Conservation (phyloP, 2,329 filamentous ascomycete species). For the Stagonosporopsis cucurbitacearum region DNA sequence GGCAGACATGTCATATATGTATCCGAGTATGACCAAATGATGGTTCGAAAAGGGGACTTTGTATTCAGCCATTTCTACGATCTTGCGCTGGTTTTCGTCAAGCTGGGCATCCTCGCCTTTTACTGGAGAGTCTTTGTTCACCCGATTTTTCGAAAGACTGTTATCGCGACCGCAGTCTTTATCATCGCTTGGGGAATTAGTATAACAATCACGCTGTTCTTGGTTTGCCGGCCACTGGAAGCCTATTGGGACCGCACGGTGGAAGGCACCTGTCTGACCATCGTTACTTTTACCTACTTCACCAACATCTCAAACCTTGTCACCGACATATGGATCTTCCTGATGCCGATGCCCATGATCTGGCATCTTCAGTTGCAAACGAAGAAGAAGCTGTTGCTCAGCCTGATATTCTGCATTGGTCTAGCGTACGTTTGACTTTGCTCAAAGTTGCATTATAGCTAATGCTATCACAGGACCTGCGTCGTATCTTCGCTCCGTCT, state of each 20-base stretch:
- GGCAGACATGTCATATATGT: slow-evolving; percentile 42
- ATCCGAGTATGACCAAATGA: slow-evolving; percentile 33
- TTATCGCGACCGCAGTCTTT: slow-evolving; percentile 39
- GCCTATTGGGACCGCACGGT: slow-evolving; percentile 42
- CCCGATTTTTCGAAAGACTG: slow-evolving; percentile 36
- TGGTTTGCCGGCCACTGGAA: slow-evolving; percentile 39
- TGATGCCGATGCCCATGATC: slow-evolving; percentile 45
- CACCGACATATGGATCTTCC: slow-evolving; percentile 44
- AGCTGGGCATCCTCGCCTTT: slow-evolving; percentile 44
- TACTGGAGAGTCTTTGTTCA: slow-evolving; percentile 44
- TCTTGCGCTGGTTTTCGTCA: slow-evolving; percentile 39
- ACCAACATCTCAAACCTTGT: slow-evolving; percentile 45
- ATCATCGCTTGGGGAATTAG: slow-evolving; percentile 41
- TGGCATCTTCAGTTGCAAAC: slow-evolving; percentile 43
- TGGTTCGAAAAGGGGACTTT: slow-evolving; percentile 45
- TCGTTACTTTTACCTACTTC: slow-evolving; percentile 43
- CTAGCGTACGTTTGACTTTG: slow-evolving; percentile 35
- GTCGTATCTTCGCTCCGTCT: slow-evolving; percentile 41
- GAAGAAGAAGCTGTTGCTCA: slow-evolving; percentile 42
- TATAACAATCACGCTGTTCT: slow-evolving; percentile 39
- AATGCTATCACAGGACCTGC: slow-evolving; percentile 32
- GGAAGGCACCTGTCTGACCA: slow-evolving; percentile 35
- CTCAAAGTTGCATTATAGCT: not conserved
- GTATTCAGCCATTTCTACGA: slow-evolving; percentile 47
- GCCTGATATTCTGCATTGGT: slow-evolving; percentile 43